A percentile compares a stretch with the other conserved stretches of the same genome.
These are phyloP conservation scores for Fonsecaea erecta DNA, from an alignment of 2,329 filamentous ascomycete species.

Conservation along the genomic window DNA sequence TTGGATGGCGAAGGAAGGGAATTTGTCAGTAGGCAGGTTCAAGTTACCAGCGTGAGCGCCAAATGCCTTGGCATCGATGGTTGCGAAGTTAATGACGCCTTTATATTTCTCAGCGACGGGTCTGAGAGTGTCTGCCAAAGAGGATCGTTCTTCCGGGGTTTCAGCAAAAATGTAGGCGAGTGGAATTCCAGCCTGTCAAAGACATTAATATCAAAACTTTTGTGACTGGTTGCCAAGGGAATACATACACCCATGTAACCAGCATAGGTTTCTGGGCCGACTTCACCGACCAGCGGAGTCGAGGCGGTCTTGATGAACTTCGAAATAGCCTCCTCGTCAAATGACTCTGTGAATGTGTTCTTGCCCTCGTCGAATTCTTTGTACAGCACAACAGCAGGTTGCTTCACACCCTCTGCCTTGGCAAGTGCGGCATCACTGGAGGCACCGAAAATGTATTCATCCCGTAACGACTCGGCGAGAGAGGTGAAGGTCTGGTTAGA, in stretches of 20 bases:
- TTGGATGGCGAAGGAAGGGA: conserved; percentile 97
- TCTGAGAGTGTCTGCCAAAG: conserved; percentile 77
- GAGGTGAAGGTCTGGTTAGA: conserved; percentile 82
- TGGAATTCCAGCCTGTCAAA: conserved; percentile 74
- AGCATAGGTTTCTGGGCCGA: conserved; percentile 95
- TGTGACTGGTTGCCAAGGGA: not conserved
- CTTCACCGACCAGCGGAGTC: conserved; percentile 90
- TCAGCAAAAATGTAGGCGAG: conserved; percentile 98
- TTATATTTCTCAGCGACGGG: conserved; percentile 88
- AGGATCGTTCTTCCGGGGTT: conserved; percentile 83
- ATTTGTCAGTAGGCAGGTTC: conserved; percentile 93
- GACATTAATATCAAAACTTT: conserved; percentile 3
- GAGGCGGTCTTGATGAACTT: conserved; percentile 82
- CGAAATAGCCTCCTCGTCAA: conserved; percentile 78
- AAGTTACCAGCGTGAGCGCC: conserved; percentile 95
- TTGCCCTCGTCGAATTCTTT: conserved; percentile 98
- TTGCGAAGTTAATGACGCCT: conserved; percentile 95
- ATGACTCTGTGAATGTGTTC: conserved; percentile 77
- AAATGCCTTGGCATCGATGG: conserved; percentile 92
- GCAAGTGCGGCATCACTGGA: conserved; percentile 82
- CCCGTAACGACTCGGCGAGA: conserved; percentile 76
- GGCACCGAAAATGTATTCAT: conserved; percentile 90
- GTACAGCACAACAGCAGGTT: conserved; percentile 89
- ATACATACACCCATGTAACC: conserved; percentile 79
- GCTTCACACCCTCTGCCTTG: conserved; percentile 85